Evolutionary conservation across 495 filamentous ascomycete genomes (phyloP).

Genomic region (Trichoderma virens): DNA sequence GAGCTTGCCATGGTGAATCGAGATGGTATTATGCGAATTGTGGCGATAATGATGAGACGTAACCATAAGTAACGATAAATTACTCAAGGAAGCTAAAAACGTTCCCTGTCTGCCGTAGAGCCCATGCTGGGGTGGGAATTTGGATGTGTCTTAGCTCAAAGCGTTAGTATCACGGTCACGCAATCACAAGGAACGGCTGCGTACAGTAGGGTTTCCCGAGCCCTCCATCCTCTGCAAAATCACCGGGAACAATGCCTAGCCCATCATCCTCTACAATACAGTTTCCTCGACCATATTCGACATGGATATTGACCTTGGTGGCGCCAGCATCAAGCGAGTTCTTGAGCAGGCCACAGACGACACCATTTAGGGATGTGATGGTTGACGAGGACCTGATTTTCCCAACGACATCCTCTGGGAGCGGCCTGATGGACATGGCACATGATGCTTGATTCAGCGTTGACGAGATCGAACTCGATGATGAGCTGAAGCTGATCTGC

Average conservation of each 20-base stretch:
- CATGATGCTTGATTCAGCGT: neutral
- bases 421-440: slow-evolving; percentile 56
- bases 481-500: neutral
- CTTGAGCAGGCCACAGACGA: slow-evolving; percentile 65
- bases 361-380: slow-evolving; percentile 67
- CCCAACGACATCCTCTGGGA: slow-evolving; percentile 69
- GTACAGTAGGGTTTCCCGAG: slow-evolving; percentile 68
- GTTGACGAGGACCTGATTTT: slow-evolving; percentile 81
- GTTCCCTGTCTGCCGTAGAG: slow-evolving; percentile 63
- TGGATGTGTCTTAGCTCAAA: slow-evolving; percentile 65
- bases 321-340: slow-evolving; percentile 83
- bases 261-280: slow-evolving; percentile 89
- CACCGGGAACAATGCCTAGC: slow-evolving; percentile 60
- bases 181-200: slow-evolving; percentile 18
- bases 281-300: slow-evolving; percentile 69
- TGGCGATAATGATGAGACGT: slow-evolving; percentile 64
- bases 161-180: neutral
- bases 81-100: slow-evolving; percentile 70
- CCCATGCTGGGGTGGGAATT: slow-evolving; percentile 37
- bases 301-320: slow-evolving; percentile 57
- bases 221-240: slow-evolving; percentile 64
- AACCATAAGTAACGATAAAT: slow-evolving; percentile 69
- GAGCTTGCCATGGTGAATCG: slow-evolving; percentile 61
- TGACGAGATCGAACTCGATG: neutral
- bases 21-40: slow-evolving; percentile 58